Conservation (phyloP, 805 yeast genomes). For the Teunomyces gatunensis region DNA sequence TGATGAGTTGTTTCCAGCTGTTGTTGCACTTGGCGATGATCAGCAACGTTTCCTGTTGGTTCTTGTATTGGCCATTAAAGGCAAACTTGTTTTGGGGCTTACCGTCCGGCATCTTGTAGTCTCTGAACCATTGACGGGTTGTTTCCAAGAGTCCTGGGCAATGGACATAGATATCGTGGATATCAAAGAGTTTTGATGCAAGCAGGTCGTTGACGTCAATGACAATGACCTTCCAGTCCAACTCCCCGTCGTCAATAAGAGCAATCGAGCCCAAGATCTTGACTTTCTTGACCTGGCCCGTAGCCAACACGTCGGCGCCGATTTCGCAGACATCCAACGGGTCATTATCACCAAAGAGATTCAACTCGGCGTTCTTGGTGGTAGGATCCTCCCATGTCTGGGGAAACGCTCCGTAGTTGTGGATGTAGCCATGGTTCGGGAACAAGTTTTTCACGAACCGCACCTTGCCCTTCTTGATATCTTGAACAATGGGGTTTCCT, state of each 20-base stretch:
- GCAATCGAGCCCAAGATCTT: conserved; percentile 95
- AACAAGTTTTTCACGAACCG: conserved; percentile 76
- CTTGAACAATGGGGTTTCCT: conserved; percentile 81
- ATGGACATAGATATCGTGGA: conserved; percentile 85
- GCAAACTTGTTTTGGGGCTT: conserved; percentile 96
- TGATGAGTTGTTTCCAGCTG: conserved; percentile 77
- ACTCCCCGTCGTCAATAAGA: conserved; percentile 86
- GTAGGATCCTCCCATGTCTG: conserved; percentile 99
- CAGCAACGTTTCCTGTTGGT: conserved; percentile 81
- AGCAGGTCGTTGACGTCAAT: conserved; percentile 82
- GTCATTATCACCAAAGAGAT: conserved; percentile 79
- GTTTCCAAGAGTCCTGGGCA: conserved; percentile 92
- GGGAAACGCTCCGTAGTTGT: conserved; percentile 85
- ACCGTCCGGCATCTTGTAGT: conserved; percentile 97
- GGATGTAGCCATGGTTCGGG: conserved; percentile 83
- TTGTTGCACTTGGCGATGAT: conserved; percentile 77
- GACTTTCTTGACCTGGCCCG: conserved; percentile 81
- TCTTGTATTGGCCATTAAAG: conserved; percentile 90
- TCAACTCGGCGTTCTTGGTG: conserved; percentile 45
- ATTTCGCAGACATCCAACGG: conserved; percentile 95
- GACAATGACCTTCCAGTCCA: conserved; percentile 90
- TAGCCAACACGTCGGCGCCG: conserved; percentile 62
- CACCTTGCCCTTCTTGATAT: conserved; percentile 68
- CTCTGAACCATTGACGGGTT: conserved; percentile 97
- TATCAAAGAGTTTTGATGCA: conserved; percentile 81